Evolutionary conservation across 768 basidiomycete genomes (phyloP).

Genomic region (Pleurotus platypus): DNA sequence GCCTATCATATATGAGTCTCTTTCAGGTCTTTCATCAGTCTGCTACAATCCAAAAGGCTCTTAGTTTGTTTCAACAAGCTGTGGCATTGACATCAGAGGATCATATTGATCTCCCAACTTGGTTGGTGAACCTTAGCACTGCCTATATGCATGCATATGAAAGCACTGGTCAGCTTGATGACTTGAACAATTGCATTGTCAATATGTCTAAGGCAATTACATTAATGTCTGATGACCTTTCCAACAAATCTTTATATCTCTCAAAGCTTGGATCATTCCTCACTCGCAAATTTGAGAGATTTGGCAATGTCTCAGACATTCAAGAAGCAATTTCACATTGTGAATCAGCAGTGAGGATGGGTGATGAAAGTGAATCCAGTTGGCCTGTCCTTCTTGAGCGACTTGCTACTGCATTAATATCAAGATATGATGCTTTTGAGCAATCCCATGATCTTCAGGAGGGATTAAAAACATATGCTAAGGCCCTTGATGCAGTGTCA

Average conservation of each 20-base stretch:
- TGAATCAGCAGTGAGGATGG: constrained; percentile 5
- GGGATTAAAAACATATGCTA: constrained; percentile 9
- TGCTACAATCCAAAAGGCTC: constrained; percentile 14
- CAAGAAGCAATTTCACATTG: constrained; percentile 6
- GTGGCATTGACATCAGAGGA: constrained; percentile 10
- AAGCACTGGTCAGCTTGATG: constrained; percentile 13
- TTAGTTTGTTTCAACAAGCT: constrained; percentile 8
- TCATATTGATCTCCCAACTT: constrained; percentile 7
- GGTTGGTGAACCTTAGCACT: constrained; percentile 17
- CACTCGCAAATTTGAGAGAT: background rate
- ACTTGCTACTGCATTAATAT: constrained; percentile 8
- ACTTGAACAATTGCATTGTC: constrained; percentile 4
- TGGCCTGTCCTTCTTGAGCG: constrained; percentile 2
- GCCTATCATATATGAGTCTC: background rate
- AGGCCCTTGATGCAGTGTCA: constrained; percentile 8
- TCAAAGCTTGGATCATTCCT: constrained; percentile 10
- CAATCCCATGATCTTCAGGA: constrained; percentile 11
- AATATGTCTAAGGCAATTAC: background rate
- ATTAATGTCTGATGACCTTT: background rate
- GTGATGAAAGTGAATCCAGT: background rate
- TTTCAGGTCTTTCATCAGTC: constrained; percentile 8
- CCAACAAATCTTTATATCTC: background rate
- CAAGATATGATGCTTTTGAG: constrained; percentile 7
- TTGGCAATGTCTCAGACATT: constrained; percentile 10
- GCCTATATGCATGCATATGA: constrained; percentile 19